Percentiles rank a stretch among this genome's conserved stretches.
Conservation (phyloP, 495 filamentous ascomycete genomes). For the Neurospora sp. region DNA sequence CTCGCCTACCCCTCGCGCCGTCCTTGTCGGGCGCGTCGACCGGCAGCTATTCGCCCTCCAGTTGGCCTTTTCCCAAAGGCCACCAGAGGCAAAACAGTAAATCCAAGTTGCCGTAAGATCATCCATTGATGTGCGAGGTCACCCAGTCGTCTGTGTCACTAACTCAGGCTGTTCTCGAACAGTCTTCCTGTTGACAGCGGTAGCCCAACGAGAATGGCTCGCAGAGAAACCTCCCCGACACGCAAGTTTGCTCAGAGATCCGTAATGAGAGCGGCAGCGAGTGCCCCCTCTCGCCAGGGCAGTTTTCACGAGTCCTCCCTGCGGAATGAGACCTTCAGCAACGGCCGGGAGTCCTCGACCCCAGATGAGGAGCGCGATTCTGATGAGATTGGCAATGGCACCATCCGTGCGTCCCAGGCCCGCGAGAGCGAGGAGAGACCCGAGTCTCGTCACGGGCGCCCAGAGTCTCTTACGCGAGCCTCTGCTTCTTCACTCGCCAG, state of each 20-base stretch:
- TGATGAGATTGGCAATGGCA: not conserved
- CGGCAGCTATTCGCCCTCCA: conserved; percentile 21
- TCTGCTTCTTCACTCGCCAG: not conserved
- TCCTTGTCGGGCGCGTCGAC: conserved; percentile 5
- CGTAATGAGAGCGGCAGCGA: not conserved
- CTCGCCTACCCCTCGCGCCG: not conserved
- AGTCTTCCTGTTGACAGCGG: not conserved
- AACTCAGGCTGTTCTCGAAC: not conserved
- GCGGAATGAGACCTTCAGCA: not conserved
- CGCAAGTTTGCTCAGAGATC: not conserved
- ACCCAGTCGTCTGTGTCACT: not conserved
- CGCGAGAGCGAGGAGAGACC: not conserved
- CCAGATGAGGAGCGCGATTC: not conserved
- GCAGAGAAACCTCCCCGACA: not conserved
- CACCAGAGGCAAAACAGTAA: not conserved
- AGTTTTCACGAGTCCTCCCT: not conserved
- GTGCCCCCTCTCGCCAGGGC: not conserved
- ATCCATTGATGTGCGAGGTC: not conserved
- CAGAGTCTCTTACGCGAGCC: not conserved
- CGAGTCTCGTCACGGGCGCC: not conserved
- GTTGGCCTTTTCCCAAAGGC: conserved; percentile 10
- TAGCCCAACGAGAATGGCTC: not conserved
- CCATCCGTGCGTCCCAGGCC: not conserved
- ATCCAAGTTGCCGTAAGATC: not conserved
- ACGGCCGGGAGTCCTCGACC: not conserved